Evolutionary conservation across 2,329 filamentous ascomycete genomes (phyloP).

Genomic region (Ceratocystis variospora): DNA sequence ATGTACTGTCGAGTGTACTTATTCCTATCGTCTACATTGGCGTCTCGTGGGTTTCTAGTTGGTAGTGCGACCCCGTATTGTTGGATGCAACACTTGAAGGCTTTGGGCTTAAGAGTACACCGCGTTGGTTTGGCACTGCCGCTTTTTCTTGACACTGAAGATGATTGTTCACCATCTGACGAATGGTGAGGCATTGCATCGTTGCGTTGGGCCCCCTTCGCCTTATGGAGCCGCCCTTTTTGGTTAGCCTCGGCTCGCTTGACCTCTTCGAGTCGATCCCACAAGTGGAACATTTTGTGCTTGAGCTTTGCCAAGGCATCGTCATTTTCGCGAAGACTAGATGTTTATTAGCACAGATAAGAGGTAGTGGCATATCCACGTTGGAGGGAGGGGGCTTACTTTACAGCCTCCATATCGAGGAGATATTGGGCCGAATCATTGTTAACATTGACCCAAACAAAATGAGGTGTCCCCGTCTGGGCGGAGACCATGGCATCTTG

Average conservation of each 20-base stretch:
- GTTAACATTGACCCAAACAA: conserved; percentile 52
- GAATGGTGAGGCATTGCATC: conserved; percentile 28
- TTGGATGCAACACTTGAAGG: conserved; percentile 56
- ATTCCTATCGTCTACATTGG: conserved; percentile 32
- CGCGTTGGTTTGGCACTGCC: conserved; percentile 15
- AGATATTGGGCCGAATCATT: conserved; percentile 40
- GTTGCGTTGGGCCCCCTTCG: conserved; percentile 20
- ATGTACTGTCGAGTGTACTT: conserved; percentile 51
- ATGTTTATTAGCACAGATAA: conserved; percentile 1
- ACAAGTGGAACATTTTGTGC: conserved; percentile 62
- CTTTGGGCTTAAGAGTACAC: conserved; percentile 22
- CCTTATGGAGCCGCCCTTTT: not conserved
- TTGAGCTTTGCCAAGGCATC: conserved; percentile 40
- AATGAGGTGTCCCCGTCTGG: conserved; percentile 21
- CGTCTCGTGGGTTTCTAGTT: conserved; percentile 30
- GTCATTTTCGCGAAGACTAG: conserved; percentile 40
- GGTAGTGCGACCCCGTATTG: conserved; percentile 50
- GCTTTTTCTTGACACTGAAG: not conserved
- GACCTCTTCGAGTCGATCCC: conserved; percentile 71
- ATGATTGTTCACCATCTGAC: conserved; percentile 27
- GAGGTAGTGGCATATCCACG: not conserved
- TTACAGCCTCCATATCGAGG: conserved; percentile 33
- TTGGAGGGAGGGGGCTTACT: conserved; percentile 24
- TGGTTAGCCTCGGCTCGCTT: conserved; percentile 30
- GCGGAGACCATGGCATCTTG: conserved; percentile 44